A percentile compares a stretch with the other conserved stretches of the same genome.
These are phyloP conservation scores for Pleurozium schreberi DNA, from an alignment of 225 moss, liverwort and hornwort genomes.

Conservation along the genomic window DNA sequence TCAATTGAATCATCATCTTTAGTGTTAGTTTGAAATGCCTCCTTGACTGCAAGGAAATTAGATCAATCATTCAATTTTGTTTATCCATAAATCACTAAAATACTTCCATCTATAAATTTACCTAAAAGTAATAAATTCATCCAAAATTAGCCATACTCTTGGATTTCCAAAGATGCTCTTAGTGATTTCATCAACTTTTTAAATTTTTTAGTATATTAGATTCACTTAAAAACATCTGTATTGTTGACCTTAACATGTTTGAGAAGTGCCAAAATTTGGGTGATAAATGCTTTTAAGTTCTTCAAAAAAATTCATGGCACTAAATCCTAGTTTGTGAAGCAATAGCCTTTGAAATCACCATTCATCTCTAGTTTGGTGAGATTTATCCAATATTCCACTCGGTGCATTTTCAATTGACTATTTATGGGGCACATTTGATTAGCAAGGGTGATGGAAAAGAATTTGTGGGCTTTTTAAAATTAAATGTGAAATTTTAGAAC, in stretches of 20 bases:
- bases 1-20: not conserved
- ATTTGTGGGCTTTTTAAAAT: not conserved
- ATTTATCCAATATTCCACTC: too few relatives aligned
- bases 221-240: rapidly evolving
- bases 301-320: too few relatives aligned
- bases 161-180: not conserved
- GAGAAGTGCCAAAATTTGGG: too few relatives aligned
- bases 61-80: not conserved
- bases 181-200: rapidly evolving
- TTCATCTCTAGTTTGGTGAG: too few relatives aligned
- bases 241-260: rapidly evolving
- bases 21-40: rapidly evolving
- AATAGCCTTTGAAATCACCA: too few relatives aligned
- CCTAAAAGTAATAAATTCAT: not conserved
- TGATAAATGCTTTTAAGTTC: too few relatives aligned
- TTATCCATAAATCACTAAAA: not conserved
- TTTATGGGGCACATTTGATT: too few relatives aligned
- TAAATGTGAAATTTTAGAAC: not conserved
- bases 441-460: rapidly evolving
- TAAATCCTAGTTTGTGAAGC: too few relatives aligned
- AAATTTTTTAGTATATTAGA: too few relatives aligned
- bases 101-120: not conserved
- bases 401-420: not conserved
- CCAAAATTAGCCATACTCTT: not conserved
- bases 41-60: not conserved